A percentile compares a stretch with the other conserved stretches of the same genome.
Conservation (phyloP, 2,329 filamentous ascomycete species). For the Cercospora berteroae region DNA sequence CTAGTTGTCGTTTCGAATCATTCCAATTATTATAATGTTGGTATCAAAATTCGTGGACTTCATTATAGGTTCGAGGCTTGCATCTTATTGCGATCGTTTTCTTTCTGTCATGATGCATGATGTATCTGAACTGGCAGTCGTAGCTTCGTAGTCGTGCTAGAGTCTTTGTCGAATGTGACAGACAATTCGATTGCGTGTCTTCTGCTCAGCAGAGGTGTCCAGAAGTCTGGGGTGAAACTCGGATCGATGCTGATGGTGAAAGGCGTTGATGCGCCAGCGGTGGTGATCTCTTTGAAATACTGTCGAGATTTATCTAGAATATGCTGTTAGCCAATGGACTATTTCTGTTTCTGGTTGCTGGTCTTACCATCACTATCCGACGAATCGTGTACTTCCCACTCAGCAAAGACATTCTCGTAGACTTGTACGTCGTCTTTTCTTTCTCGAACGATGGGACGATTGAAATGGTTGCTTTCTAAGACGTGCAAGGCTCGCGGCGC, state of each 20-base stretch:
- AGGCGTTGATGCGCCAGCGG: conserved; percentile 5
- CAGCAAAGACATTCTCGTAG: neutral
- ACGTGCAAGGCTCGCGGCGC: conserved; percentile 8
- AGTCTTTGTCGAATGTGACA: conserved; percentile 17
- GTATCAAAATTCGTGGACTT: neutral
- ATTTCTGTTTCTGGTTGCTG: neutral
- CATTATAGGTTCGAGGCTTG: neutral
- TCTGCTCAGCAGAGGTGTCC: conserved; percentile 16
- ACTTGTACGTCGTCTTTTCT: conserved; percentile 5
- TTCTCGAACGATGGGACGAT: conserved; percentile 8
- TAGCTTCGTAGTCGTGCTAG: conserved; percentile 12
- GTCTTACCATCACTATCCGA: conserved; percentile 19
- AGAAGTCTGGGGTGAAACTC: conserved; percentile 11
- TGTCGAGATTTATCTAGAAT: conserved; percentile 10
- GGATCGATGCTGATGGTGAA: conserved; percentile 10
- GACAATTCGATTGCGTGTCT: conserved; percentile 17
- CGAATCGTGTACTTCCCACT: conserved; percentile 13
- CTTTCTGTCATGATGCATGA: neutral
- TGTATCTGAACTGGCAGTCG: conserved; percentile 16
- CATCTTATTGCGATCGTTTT: neutral
- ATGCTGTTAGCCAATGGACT: neutral
- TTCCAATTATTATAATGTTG: neutral
- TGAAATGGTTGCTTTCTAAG: neutral
- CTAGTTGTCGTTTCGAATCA: neutral
- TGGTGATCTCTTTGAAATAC: conserved; percentile 13